phyloP scores from a whole-genome alignment of 176 grass and related monocot species.

The Puccinellia tenuiflora region DNA sequence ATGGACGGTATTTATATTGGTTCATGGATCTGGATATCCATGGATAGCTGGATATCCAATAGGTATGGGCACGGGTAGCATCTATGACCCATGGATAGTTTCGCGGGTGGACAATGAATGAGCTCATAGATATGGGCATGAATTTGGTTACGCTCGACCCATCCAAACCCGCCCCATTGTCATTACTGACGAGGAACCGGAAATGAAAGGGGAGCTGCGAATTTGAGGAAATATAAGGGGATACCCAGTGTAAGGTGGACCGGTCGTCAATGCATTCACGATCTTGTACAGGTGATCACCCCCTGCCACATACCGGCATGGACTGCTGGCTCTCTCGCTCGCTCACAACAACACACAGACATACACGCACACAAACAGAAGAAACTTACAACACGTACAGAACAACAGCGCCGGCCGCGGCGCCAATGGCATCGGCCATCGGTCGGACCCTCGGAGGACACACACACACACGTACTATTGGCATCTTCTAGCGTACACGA shows the following conservation, averaged over 20 bases:
- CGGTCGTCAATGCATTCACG: conserved; percentile 5
- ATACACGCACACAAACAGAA: neutral
- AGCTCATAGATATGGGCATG: too few relatives aligned
- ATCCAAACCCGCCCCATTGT: too few relatives aligned
- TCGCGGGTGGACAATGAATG: too few relatives aligned
- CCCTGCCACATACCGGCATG: neutral
- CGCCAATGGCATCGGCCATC: conserved; percentile 2
- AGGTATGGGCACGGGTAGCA: too few relatives aligned
- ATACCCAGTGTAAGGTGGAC: neutral
- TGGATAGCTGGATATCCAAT: too few relatives aligned
- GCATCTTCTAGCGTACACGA: conserved; percentile 10
- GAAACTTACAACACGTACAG: neutral
- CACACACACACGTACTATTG: conserved; percentile 27
- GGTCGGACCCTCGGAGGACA: neutral
- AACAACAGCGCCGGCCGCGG: neutral
- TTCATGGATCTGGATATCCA: too few relatives aligned
- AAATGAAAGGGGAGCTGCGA: neutral
- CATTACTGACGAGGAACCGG: too few relatives aligned
- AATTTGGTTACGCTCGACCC: too few relatives aligned
- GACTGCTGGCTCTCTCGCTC: neutral
- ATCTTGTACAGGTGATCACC: neutral
- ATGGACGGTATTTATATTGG: too few relatives aligned
- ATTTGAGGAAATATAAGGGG: neutral
- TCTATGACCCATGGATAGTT: too few relatives aligned
- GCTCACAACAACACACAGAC: neutral